Evolutionary conservation across 768 basidiomycete species (phyloP), one percentile per base, ranked within the genome.

Genomic region (Podaxis carcinomalis): DNA sequence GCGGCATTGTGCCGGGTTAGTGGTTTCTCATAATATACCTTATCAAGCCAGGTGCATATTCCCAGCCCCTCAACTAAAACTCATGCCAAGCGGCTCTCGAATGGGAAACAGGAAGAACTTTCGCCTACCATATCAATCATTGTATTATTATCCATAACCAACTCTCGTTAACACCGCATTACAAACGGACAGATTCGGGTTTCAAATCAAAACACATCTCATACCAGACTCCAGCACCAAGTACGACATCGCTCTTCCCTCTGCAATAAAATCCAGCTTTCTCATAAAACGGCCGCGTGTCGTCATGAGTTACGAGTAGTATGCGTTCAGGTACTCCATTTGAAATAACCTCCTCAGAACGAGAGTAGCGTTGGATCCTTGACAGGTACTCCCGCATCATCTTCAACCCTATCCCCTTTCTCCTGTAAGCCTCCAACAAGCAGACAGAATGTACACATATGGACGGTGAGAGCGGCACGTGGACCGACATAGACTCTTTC

Each of bases 381-480:
- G 68, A 49, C 39, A 87, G 65, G 70, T 88, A 90, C 67, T 88
- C 87, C 39, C 74, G 74, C 49, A 91, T 72, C n/a, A 92, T 75
- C 9, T 69, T 68, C 16, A 78, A 68, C 0, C 79, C 90, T 50
- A 89, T 66, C 14, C 86, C 84, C 51, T 77, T 73, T 35, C 77
- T 67, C 25, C 76, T 74, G 61, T 80, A 73, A 3, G 70, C 59
- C 0, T 75, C 67, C 3, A 75, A 62, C 11, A 90, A 81, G 65
- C 84, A 87, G 21, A 91, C 81, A 10, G 86, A 85, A 69, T 92
- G 90, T 47, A 92, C 79, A 68, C 87, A 88, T 55, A 90, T 81
- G 4, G 83, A 81, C 0, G 75, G 53, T 0, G 80, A 73, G 6
- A 68, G 65, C 0, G 86, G 81, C 42, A 82, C 78, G 65, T 92